Conservation (phyloP, 1,139 yeast species). For the Protomyces lactucae-debilis region DNA sequence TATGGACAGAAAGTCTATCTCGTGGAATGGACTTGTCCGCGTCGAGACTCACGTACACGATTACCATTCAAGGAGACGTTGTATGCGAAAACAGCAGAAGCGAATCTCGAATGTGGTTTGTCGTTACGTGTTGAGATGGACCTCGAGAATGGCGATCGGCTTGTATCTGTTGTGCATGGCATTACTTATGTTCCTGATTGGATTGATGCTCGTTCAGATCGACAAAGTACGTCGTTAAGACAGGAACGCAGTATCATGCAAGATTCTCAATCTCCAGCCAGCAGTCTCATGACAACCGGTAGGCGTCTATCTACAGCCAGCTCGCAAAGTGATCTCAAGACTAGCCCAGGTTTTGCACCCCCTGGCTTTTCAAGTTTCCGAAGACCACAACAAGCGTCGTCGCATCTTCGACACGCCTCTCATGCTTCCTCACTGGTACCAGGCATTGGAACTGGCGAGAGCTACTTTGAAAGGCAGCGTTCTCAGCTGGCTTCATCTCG, state of each 20-base stretch:
- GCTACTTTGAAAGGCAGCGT: not conserved
- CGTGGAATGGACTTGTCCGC: constrained; percentile 19
- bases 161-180: constrained; percentile 14
- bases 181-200: constrained; percentile 7
- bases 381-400: not conserved
- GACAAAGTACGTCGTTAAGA: not conserved
- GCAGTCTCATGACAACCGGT: not conserved
- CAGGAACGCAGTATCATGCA: constrained; percentile 1
- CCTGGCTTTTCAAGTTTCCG: not conserved
- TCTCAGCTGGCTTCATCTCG: not conserved
- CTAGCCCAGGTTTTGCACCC: not conserved
- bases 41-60: not conserved
- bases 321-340: not conserved
- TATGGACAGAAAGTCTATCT: constrained; percentile 9
- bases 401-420: not conserved
- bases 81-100: constrained; percentile 7
- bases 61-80: constrained; percentile 15
- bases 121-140: constrained; percentile 17
- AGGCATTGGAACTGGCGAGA: not conserved
- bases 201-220: constrained; percentile 14
- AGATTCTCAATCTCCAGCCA: not conserved
- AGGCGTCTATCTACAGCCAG: not conserved
- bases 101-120: constrained; percentile 14
- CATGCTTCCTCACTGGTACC: not conserved
- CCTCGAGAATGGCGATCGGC: not conserved